Percentiles rank a stretch among this genome's conserved stretches.
phyloP scores from a whole-genome alignment of 441 rosid species.

The Adansonia grandidieri region DNA sequence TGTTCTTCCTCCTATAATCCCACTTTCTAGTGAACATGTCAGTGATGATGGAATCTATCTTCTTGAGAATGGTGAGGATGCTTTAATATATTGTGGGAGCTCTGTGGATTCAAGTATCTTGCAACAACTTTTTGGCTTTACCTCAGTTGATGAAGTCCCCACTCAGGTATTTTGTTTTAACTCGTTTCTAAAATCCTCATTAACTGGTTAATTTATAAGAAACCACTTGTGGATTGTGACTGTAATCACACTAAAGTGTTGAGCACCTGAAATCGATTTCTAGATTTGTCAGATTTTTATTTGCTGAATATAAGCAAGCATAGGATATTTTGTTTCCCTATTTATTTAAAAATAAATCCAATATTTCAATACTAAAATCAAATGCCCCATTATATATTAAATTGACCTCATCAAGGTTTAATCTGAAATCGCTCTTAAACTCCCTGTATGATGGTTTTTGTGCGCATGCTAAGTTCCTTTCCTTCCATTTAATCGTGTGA shows the following conservation, averaged over 20 bases:
- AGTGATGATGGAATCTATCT: conserved; percentile 90
- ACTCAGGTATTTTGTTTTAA: conserved; percentile 55
- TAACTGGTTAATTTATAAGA: not conserved
- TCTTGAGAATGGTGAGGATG: conserved; percentile 96
- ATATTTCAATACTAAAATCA: conserved; percentile 2
- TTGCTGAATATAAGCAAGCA: not conserved
- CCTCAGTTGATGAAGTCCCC: conserved; percentile 68
- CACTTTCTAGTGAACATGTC: conserved; percentile 87
- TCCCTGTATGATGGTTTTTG: not conserved
- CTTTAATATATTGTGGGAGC: conserved; percentile 73
- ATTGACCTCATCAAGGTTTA: not conserved
- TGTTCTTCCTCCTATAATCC: conserved; percentile 66
- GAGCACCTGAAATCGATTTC: conserved; percentile 8
- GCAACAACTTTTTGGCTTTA: conserved; percentile 63
- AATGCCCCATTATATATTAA: not conserved
- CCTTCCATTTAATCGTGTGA: conserved; percentile 3
- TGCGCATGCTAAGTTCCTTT: not conserved
- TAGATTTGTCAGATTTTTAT: not conserved
- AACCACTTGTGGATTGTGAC: not conserved
- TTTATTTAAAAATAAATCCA: conserved; percentile 14
- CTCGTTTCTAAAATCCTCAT: conserved; percentile 8
- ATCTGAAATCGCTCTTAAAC: not conserved
- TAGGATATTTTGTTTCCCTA: not conserved
- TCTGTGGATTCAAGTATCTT: conserved; percentile 64
- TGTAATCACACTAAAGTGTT: not conserved